Base-by-base conservation (phyloP, 495 filamentous ascomycete species). In the Ramalina peruviana region DNA sequence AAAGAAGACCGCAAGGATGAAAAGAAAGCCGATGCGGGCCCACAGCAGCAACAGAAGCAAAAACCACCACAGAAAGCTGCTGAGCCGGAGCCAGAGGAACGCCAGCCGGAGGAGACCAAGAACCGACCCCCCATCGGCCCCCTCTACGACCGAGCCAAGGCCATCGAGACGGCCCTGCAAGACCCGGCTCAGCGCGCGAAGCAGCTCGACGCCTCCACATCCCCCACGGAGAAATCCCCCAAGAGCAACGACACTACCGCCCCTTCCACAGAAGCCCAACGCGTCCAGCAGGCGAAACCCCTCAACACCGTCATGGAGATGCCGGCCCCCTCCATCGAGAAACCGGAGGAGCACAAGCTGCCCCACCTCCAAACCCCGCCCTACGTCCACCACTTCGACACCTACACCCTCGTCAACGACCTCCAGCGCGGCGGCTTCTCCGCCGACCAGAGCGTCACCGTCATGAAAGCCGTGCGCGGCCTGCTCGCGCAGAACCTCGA, bases 361-460 rank as follows among this genome's bases (percentile, higher is more conserved):
- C 81, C 81, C 41, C 79, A 85, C 55, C 57, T 95, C 27, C 69
- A 78, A 6, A 76, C 86, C 0, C 75, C 85, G 15, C 85, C 78
- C 3, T 90, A 94, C 62, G 78, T 94, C 12, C 92, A 98, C 68
- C 87, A 96, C 68, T 98, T 98, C 64, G 92, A 98, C 67, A 94
- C 83, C 16, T 97, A 88, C 59, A 79, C 78, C 4, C 74, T 95
- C 1, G 92, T 95, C 4, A 80, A 81, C 42, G 75, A 85, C 54
- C 78, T 98, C 5, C 70, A 80, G 19, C 64, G 65, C 0, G 74
- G 80, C 19, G 85, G 81, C 3, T 95, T 87, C 64, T 77, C 69
- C 78, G 88, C 25, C 70, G 67, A 55, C 7, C 49, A 52, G 41
- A 50, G 51, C 27, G 40, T 45, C 20, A 33, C 27, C 33, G 46